Conservation (phyloP, 257 asterid genomes). For the Solanum neorickii region DNA sequence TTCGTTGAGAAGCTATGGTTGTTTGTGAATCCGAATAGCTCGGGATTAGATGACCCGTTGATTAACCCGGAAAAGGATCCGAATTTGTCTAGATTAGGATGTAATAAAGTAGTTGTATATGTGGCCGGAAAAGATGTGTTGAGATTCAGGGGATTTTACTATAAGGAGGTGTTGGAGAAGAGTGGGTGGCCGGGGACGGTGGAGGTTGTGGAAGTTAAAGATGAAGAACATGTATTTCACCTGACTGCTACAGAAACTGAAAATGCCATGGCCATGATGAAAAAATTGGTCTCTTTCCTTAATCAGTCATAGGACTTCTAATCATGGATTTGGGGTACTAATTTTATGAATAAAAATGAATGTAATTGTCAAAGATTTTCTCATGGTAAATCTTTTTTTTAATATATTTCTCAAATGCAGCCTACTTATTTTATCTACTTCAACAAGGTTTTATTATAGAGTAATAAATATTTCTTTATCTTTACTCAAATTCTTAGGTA, state of each 20-base stretch:
- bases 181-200: constrained; percentile 41
- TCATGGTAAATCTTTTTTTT: background rate
- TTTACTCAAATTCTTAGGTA: too few relatives aligned
- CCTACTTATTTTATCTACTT: too few relatives aligned
- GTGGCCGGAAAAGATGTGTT: constrained; percentile 33
- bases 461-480: too few relatives aligned
- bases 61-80: constrained; percentile 36
- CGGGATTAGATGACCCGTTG: constrained; percentile 45
- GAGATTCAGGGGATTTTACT: constrained; percentile 31
- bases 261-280: constrained; percentile 19
- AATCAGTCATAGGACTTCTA: background rate
- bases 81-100: constrained; percentile 20
- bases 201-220: constrained; percentile 37
- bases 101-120: constrained; percentile 25
- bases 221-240: constrained; percentile 39
- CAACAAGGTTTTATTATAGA: too few relatives aligned
- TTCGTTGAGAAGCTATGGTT: constrained; percentile 24
- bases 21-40: constrained; percentile 24
- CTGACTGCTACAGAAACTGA: constrained; percentile 12
- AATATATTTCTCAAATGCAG: too few relatives aligned
- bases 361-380: background rate
- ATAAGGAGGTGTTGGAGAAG: constrained; percentile 21
- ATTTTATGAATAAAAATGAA: too few relatives aligned
- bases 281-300: constrained; percentile 25
- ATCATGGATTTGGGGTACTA: background rate